Evolutionary conservation across 331 rosid species (phyloP).

Genomic region (Spiraea crenata): DNA sequence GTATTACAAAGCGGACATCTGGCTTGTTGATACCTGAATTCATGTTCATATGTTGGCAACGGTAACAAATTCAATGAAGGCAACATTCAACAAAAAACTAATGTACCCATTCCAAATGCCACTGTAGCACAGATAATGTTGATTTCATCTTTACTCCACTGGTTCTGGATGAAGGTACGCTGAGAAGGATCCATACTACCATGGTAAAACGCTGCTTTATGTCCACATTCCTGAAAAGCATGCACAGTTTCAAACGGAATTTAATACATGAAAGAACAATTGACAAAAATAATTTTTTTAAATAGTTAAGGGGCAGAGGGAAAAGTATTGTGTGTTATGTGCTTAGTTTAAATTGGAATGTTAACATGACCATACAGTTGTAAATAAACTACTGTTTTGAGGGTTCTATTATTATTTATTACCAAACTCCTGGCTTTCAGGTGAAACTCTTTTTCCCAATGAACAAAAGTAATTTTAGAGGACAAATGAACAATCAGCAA

Average conservation of each 20-base stretch:
- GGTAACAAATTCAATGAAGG: slow-evolving; percentile 27
- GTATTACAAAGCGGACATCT: slow-evolving; percentile 96
- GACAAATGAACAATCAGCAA: neutral
- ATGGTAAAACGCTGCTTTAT: slow-evolving; percentile 91
- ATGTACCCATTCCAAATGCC: slow-evolving; percentile 99
- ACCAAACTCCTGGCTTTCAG: no score
- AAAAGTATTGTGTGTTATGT: neutral
- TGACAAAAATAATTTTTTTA: neutral
- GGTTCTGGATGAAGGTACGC: slow-evolving; percentile 83
- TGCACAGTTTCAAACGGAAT: slow-evolving; percentile 1
- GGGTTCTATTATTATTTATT: no score
- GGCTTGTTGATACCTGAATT: slow-evolving; percentile 94
- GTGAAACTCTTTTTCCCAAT: no score
- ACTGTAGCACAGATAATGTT: slow-evolving; percentile 93
- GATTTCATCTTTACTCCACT: slow-evolving; percentile 98
- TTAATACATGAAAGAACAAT: neutral
- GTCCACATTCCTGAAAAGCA: slow-evolving; percentile 81
- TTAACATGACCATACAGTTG: no score
- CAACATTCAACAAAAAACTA: slow-evolving; percentile 30
- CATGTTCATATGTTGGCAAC: slow-evolving; percentile 31
- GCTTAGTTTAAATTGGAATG: no score
- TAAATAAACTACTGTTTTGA: neutral
- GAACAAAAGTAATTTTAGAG: no score
- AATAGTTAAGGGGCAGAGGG: neutral
- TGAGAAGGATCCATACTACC: slow-evolving; percentile 91